Conservation (phyloP, 2,329 filamentous ascomycete genomes). For the Fusarium sp. region DNA sequence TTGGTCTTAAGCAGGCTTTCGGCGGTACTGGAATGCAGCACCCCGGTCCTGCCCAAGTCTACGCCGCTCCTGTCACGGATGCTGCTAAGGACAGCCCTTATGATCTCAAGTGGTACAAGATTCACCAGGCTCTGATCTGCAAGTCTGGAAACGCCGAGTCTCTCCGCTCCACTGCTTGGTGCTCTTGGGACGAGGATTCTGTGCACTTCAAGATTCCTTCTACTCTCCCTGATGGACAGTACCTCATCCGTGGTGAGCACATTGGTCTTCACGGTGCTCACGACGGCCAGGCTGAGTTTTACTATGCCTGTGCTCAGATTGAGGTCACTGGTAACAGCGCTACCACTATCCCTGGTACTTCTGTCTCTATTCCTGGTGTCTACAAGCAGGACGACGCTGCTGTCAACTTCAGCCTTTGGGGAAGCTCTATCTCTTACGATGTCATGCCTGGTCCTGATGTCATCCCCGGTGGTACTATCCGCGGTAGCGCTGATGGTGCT, state of each 20-base stretch:
- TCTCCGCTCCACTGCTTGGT: constrained; percentile 19
- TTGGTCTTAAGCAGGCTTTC: constrained; percentile 19
- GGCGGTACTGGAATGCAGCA: constrained; percentile 20
- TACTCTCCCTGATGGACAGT: constrained; percentile 19
- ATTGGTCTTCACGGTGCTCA: constrained; percentile 38
- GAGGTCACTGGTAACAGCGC: constrained; percentile 30
- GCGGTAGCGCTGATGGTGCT: constrained; percentile 10
- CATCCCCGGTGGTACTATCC: constrained; percentile 21
- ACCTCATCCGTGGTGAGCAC: constrained; percentile 36
- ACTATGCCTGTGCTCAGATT: constrained; percentile 37
- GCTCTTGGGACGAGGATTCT: constrained; percentile 18
- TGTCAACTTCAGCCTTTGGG: constrained; percentile 22
- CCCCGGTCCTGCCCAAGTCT: constrained; percentile 18
- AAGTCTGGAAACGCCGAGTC: constrained; percentile 7
- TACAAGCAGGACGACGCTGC: constrained; percentile 22
- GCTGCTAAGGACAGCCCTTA: background rate
- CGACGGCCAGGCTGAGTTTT: constrained; percentile 34
- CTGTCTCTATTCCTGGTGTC: constrained; percentile 19
- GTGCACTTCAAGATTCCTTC: constrained; percentile 25
- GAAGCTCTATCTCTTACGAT: constrained; percentile 11
- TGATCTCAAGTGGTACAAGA: constrained; percentile 21
- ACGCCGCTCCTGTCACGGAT: constrained; percentile 5
- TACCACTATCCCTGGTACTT: constrained; percentile 5
- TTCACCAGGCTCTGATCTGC: constrained; percentile 19
- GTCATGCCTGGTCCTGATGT: constrained; percentile 13